Evolutionary conservation across 495 filamentous ascomycete genomes (phyloP).

Genomic region (Daldinia childiae): DNA sequence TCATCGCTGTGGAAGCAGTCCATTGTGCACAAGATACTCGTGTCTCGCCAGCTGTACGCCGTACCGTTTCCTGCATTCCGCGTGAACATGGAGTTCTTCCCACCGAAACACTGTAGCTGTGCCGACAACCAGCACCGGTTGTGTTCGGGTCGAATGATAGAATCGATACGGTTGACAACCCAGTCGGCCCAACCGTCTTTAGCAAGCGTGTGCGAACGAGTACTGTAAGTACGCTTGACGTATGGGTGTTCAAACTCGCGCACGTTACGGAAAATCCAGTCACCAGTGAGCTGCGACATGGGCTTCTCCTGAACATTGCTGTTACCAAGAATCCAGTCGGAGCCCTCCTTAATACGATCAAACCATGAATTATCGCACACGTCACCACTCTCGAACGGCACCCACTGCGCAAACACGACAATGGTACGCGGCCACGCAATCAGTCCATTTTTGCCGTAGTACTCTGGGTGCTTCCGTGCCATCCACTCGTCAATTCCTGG

Average conservation of each 20-base stretch:
- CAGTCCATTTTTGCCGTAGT: constrained; percentile 45
- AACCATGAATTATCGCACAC: constrained; percentile 51
- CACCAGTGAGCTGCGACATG: constrained; percentile 51
- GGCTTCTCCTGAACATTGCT: constrained; percentile 44
- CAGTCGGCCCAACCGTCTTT: constrained; percentile 49
- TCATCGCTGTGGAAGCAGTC: constrained; percentile 50
- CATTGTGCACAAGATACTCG: constrained; percentile 44
- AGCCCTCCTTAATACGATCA: constrained; percentile 47
- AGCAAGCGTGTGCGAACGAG: constrained; percentile 47
- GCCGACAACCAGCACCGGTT: constrained; percentile 50
- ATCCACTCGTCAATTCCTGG: constrained; percentile 47
- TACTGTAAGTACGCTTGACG: constrained; percentile 51
- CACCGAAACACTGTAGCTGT: constrained; percentile 52
- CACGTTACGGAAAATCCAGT: constrained; percentile 52
- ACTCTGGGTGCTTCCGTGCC: constrained; percentile 46
- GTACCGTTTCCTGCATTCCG: constrained; percentile 52
- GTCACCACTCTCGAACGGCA: constrained; percentile 47
- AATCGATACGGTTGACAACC: constrained; percentile 48
- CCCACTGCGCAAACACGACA: constrained; percentile 56
- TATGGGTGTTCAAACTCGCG: constrained; percentile 55
- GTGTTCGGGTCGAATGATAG: constrained; percentile 43
- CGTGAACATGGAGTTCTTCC: constrained; percentile 51
- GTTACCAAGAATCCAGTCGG: constrained; percentile 38
- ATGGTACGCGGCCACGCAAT: constrained; percentile 49
- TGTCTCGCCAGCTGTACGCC: constrained; percentile 54